phyloP scores from a whole-genome alignment of 345 rosid species.

The Toxicodendron radicans region DNA sequence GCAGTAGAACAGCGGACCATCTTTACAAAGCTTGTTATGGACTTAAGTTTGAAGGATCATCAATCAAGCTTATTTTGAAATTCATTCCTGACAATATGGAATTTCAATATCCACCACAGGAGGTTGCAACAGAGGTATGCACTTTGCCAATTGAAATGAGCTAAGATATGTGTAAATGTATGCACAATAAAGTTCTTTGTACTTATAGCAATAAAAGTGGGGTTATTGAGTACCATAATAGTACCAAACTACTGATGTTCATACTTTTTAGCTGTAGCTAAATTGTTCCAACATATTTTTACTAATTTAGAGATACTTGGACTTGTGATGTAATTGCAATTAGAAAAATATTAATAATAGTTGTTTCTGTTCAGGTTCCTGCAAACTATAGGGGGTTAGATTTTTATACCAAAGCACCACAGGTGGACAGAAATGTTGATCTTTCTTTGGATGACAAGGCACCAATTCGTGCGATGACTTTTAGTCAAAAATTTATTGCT shows the following conservation, averaged over 20 bases:
- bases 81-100: conserved; percentile 93
- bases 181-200: no score
- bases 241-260: no score
- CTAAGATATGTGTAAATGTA: not conserved
- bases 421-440: conserved; percentile 61
- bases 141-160: conserved; percentile 7
- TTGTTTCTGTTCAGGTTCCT: conserved; percentile 58
- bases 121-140: conserved; percentile 79
- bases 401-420: conserved; percentile 79
- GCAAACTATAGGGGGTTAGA: conserved; percentile 65
- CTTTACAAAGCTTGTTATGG: conserved; percentile 87
- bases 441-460: conserved; percentile 97
- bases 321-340: no score
- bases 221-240: not conserved
- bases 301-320: no score
- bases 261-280: no score
- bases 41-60: conserved; percentile 78
- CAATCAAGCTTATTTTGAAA: conserved; percentile 89
- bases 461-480: conserved; percentile 74
- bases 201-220: no score
- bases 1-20: conserved; percentile 75
- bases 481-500: conserved; percentile 66
- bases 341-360: not conserved
- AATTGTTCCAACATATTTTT: no score
- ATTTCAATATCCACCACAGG: conserved; percentile 82